These are phyloP conservation scores for Streptanthus diversifolius DNA, from an alignment of 345 rosid genomes.

Conservation along the genomic window DNA sequence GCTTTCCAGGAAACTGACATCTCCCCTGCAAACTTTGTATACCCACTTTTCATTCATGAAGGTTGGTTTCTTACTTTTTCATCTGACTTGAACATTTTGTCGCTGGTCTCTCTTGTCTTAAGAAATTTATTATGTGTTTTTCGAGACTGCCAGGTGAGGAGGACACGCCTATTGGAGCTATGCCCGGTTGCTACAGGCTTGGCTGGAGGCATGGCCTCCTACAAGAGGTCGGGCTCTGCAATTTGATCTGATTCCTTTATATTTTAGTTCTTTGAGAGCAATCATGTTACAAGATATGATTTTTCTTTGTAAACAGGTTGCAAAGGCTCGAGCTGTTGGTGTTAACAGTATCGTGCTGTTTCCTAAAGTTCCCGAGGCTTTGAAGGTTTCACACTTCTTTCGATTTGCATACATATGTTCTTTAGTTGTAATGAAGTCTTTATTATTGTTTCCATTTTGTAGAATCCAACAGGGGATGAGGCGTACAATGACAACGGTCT, in stretches of 20 bases:
- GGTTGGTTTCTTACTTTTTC: conserved; percentile 54
- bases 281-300: background rate
- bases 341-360: conserved; percentile 80
- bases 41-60: conserved; percentile 94
- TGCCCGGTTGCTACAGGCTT: conserved; percentile 98
- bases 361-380: conserved; percentile 94
- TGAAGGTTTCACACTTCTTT: conserved; percentile 57
- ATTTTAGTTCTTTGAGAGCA: background rate
- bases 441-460: background rate
- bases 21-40: conserved; percentile 84
- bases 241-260: conserved; percentile 9
- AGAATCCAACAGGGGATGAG: conserved; percentile 89
- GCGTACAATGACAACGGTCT: conserved; percentile 86
- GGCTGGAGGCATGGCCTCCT: conserved; percentile 97
- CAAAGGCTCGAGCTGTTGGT: conserved; percentile 91
- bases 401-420: background rate
- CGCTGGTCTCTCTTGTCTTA: background rate
- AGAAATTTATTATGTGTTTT: background rate
- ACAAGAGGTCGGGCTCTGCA: conserved; percentile 53
- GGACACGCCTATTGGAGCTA: conserved; percentile 96
- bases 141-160: conserved; percentile 63
- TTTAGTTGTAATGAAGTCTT: conserved; percentile 9
- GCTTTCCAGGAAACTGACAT: conserved; percentile 82
- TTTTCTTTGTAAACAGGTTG: conserved; percentile 48
- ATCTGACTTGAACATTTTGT: background rate